These are phyloP conservation scores for Microcyclospora pomicola DNA, from an alignment of 2,329 filamentous ascomycete genomes.

Conservation along the genomic window DNA sequence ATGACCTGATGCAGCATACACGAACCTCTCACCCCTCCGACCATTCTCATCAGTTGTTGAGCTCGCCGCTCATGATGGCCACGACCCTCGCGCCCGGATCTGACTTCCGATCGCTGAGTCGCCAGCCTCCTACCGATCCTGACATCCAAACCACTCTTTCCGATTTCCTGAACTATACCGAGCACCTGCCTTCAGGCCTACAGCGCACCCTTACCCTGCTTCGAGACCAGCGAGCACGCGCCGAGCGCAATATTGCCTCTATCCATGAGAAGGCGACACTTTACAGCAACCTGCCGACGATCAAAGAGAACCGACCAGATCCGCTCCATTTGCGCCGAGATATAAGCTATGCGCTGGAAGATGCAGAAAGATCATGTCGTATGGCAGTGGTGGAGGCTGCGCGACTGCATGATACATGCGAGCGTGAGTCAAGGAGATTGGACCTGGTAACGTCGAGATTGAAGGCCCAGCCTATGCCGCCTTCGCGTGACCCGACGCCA, in stretches of 20 bases:
- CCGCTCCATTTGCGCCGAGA: constrained; percentile 38
- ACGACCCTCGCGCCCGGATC: not conserved
- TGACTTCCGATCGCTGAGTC: constrained; percentile 21
- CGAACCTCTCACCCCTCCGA: too few relatives aligned
- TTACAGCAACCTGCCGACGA: constrained; percentile 38
- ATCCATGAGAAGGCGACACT: constrained; percentile 35
- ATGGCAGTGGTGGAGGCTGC: constrained; percentile 23
- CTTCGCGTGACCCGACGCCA: constrained; percentile 46
- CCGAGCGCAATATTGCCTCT: constrained; percentile 28
- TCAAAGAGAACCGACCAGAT: constrained; percentile 37
- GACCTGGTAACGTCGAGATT: constrained; percentile 48
- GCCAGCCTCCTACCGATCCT: constrained; percentile 34
- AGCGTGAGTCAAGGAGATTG: constrained; percentile 36
- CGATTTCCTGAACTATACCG: constrained; percentile 55
- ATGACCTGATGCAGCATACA: too few relatives aligned
- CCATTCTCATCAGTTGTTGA: too few relatives aligned
- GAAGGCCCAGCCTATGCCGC: constrained; percentile 45
- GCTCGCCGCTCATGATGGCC: not conserved
- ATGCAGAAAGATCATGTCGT: constrained; percentile 20
- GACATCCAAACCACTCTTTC: constrained; percentile 53
- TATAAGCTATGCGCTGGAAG: constrained; percentile 39
- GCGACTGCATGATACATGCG: constrained; percentile 22
- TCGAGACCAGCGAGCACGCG: constrained; percentile 35
- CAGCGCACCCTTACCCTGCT: constrained; percentile 50
- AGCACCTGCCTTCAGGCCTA: constrained; percentile 53